These are phyloP conservation scores for Eucalyptus viminalis DNA, from an alignment of 345 rosid genomes.

Conservation along the genomic window DNA sequence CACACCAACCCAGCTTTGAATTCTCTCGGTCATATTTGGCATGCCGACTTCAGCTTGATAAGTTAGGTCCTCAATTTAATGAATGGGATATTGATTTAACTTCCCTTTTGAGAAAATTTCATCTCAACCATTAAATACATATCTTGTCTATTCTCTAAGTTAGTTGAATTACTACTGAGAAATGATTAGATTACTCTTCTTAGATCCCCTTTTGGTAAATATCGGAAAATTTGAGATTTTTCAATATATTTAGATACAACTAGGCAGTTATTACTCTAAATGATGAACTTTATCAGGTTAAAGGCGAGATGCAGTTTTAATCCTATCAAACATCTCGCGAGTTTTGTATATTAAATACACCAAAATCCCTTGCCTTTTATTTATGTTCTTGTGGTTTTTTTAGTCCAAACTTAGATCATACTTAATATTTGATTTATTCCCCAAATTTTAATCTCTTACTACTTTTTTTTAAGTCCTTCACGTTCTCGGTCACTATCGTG, in stretches of 20 bases:
- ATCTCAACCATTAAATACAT: not conserved
- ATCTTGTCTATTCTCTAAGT: not conserved
- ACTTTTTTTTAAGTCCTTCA: not conserved
- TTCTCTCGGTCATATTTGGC: not conserved
- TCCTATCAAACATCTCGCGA: fast-evolving
- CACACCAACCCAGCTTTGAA: not conserved
- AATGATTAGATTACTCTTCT: not conserved
- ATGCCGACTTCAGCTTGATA: not conserved
- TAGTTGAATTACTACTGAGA: not conserved
- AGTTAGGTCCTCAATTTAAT: not conserved
- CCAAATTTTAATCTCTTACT: not conserved
- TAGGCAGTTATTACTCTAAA: fast-evolving
- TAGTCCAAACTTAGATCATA: not conserved
- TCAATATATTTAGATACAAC: fast-evolving
- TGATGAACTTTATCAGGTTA: fast-evolving
- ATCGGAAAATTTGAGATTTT: fast-evolving
- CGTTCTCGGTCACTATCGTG: not conserved
- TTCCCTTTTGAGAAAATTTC: fast-evolving
- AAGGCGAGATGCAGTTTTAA: fast-evolving
- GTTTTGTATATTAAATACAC: not conserved
- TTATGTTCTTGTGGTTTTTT: not conserved
- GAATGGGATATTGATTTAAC: not conserved
- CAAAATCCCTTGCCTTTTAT: not conserved
- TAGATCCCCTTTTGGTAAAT: fast-evolving
- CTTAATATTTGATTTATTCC: not conserved